These are phyloP conservation scores for Lactarius evosmus DNA, from an alignment of 768 basidiomycete genomes.

Conservation along the genomic window DNA sequence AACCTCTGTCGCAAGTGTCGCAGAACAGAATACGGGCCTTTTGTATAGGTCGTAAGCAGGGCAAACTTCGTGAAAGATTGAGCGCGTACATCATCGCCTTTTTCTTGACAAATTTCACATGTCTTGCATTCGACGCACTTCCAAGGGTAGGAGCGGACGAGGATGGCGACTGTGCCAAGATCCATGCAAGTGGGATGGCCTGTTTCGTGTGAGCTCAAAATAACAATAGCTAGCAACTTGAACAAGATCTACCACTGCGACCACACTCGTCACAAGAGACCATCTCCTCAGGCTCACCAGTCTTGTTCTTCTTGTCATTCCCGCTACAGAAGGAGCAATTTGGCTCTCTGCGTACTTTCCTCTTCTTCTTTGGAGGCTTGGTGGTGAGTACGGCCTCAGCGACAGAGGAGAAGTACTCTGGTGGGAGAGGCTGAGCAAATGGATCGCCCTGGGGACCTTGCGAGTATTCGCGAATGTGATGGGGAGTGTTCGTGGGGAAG, in stretches of 20 bases:
- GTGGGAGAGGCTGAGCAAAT: constrained; percentile 63
- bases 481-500: constrained; percentile 22
- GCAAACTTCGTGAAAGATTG: constrained; percentile 22
- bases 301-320: constrained; percentile 55
- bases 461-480: constrained; percentile 48
- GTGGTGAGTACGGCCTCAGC: constrained; percentile 38
- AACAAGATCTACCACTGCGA: constrained; percentile 59
- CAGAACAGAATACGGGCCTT: constrained; percentile 85
- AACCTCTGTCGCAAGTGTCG: constrained; percentile 92
- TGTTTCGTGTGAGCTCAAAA: constrained; percentile 33
- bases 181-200: constrained; percentile 89
- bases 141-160: constrained; percentile 77
- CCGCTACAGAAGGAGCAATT: constrained; percentile 81
- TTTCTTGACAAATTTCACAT: constrained; percentile 81
- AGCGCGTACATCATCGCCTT: constrained; percentile 81
- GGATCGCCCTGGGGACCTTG: constrained; percentile 81
- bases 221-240: background rate
- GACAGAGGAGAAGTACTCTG: constrained; percentile 48
- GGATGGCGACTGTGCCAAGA: constrained; percentile 52
- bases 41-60: constrained; percentile 27
- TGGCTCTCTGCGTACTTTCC: constrained; percentile 50
- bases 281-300: constrained; percentile 60
- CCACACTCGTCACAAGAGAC: constrained; percentile 80
- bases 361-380: constrained; percentile 48
- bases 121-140: constrained; percentile 88